Evolutionary conservation across 331 rosid species (phyloP).

Genomic region (Phaseolus coccineus): DNA sequence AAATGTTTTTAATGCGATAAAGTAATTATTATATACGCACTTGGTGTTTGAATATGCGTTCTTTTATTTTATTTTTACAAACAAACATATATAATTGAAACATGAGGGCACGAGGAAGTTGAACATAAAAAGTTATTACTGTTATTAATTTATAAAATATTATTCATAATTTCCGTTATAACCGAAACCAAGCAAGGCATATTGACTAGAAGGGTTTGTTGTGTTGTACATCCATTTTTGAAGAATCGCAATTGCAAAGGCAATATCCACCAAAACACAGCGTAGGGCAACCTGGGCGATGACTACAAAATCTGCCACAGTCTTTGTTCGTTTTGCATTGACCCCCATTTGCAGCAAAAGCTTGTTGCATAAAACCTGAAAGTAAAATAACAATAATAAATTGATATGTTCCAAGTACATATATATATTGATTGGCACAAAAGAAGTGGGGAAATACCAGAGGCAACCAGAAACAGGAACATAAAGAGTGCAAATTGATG

Average conservation of each 20-base stretch:
- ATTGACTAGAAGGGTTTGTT: background rate
- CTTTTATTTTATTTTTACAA: no score
- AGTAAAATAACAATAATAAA: background rate
- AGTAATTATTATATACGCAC: no score
- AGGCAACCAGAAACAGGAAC: background rate
- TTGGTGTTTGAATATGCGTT: no score
- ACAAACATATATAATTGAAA: background rate
- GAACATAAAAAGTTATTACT: background rate
- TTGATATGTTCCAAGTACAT: no score
- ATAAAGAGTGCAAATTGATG: background rate
- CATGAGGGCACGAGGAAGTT: background rate
- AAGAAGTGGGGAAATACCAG: background rate
- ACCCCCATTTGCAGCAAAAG: background rate
- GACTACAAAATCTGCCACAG: background rate
- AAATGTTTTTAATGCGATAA: no score
- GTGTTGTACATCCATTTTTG: background rate
- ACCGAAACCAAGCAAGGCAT: background rate
- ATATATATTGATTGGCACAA: no score
- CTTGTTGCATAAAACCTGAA: constrained; percentile 7
- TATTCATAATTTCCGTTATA: background rate
- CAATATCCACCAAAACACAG: background rate
- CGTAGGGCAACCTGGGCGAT: background rate
- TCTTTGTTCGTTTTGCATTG: background rate
- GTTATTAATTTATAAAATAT: background rate
- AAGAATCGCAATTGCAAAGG: background rate